phyloP scores from a whole-genome alignment of 1,284 basidiomycete species.

The Cryptococcus sp. region DNA sequence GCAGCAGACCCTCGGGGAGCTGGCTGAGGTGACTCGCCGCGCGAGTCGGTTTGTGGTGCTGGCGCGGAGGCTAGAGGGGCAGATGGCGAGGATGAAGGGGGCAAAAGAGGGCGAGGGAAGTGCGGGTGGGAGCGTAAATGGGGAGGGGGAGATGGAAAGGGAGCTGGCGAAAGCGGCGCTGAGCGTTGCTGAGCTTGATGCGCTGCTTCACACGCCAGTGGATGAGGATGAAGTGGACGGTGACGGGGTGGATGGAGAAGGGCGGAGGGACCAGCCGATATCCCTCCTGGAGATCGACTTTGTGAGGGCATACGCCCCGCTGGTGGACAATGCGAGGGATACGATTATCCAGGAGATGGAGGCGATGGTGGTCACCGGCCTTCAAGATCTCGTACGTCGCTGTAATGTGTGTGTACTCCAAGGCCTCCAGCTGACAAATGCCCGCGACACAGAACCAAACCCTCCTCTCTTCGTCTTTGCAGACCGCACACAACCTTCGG shows the following conservation, averaged over 20 bases:
- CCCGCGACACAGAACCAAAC: slow-evolving; percentile 67
- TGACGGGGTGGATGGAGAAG: neutral
- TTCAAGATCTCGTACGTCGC: slow-evolving; percentile 65
- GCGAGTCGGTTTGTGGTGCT: slow-evolving; percentile 78
- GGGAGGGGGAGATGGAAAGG: slow-evolving; percentile 74
- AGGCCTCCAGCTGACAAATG: neutral
- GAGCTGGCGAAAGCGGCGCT: slow-evolving; percentile 84
- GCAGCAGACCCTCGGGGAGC: slow-evolving; percentile 71
- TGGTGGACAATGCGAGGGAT: slow-evolving; percentile 65
- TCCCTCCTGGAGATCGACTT: slow-evolving; percentile 64
- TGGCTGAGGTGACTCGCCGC: slow-evolving; percentile 75
- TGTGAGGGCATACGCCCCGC: slow-evolving; percentile 65
- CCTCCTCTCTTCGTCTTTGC: slow-evolving; percentile 81
- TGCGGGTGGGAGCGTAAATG: slow-evolving; percentile 13
- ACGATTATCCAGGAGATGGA: slow-evolving; percentile 81
- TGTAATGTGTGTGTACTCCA: neutral
- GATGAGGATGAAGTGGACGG: slow-evolving; percentile 5
- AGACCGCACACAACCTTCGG: slow-evolving; percentile 89
- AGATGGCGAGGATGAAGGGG: slow-evolving; percentile 65
- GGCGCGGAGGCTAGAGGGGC: slow-evolving; percentile 70
- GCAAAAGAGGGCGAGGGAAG: slow-evolving; percentile 25
- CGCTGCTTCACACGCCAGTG: slow-evolving; percentile 21
- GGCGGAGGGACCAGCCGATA: slow-evolving; percentile 10
- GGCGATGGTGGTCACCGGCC: slow-evolving; percentile 72
- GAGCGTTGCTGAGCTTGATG: slow-evolving; percentile 73